Conservation (phyloP, 345 rosid genomes). For the Moricandia arvensis region DNA sequence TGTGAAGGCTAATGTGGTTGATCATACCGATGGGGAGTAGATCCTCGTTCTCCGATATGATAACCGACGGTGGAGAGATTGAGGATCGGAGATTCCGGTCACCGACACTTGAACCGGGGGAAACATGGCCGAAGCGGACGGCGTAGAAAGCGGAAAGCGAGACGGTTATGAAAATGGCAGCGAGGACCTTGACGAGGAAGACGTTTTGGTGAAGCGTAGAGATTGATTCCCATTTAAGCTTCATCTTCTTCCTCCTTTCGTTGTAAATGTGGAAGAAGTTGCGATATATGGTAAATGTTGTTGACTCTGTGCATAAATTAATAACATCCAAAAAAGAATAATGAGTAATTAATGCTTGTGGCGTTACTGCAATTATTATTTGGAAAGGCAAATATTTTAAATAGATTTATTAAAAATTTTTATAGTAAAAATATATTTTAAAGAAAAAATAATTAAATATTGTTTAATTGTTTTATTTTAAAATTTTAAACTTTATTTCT, state of each 20-base stretch:
- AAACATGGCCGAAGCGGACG: slow-evolving; percentile 22
- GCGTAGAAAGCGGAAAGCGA: slow-evolving; percentile 56
- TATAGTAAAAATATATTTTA: too few species aligned
- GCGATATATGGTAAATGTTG: neutral
- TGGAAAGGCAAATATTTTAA: too few species aligned
- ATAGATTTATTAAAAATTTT: too few species aligned
- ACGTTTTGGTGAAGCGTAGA: slow-evolving; percentile 45
- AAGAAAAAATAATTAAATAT: too few species aligned
- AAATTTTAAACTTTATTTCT: too few species aligned
- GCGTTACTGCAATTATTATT: neutral
- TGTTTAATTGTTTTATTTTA: too few species aligned
- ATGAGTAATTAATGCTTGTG: neutral
- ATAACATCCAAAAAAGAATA: neutral
- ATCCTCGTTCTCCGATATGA: slow-evolving; percentile 46
- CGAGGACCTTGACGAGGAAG: slow-evolving; percentile 49
- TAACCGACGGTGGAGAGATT: slow-evolving; percentile 21
- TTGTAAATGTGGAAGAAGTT: neutral
- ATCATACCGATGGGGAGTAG: slow-evolving; percentile 48
- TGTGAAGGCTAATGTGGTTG: neutral
- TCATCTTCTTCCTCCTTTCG: slow-evolving; percentile 47
- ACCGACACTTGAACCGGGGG: slow-evolving; percentile 24
- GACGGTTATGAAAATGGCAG: slow-evolving; percentile 55
- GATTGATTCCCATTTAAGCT: slow-evolving; percentile 44
- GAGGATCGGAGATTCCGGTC: slow-evolving; percentile 13
- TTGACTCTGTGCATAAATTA: neutral